Conservation (phyloP, 2,329 filamentous ascomycete genomes). For the Anthostomella pinea region DNA sequence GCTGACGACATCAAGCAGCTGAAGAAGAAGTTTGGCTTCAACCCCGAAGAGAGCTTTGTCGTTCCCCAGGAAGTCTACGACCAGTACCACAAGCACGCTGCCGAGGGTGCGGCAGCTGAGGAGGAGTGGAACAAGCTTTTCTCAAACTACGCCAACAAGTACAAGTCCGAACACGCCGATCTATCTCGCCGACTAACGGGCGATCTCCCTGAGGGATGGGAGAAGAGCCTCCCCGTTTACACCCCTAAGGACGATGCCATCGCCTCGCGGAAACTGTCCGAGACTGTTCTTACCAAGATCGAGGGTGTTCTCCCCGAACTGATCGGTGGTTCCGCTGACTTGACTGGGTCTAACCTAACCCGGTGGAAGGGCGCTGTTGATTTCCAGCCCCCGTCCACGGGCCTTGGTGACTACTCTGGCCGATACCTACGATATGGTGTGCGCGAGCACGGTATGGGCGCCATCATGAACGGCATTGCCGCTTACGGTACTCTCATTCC, state of each 20-base stretch:
- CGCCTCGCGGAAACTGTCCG: slow-evolving; percentile 93
- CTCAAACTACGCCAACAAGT: slow-evolving; percentile 76
- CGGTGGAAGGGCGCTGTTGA: slow-evolving; percentile 96
- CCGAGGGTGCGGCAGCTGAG: slow-evolving; percentile 84
- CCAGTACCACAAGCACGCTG: slow-evolving; percentile 77
- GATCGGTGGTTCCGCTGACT: slow-evolving; percentile 91
- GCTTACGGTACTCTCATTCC: slow-evolving; percentile 95
- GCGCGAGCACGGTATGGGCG: slow-evolving; percentile 88
- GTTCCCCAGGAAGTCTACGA: slow-evolving; percentile 96
- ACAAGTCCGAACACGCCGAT: slow-evolving; percentile 77
- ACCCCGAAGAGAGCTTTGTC: slow-evolving; percentile 88
- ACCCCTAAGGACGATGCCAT: slow-evolving; percentile 79
- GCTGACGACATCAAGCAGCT: slow-evolving; percentile 88
- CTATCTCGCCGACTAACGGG: slow-evolving; percentile 75
- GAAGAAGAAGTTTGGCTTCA: slow-evolving; percentile 94
- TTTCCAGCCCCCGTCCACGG: slow-evolving; percentile 87
- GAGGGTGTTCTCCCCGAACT: slow-evolving; percentile 83
- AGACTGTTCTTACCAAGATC: slow-evolving; percentile 87
- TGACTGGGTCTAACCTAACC: slow-evolving; percentile 98
- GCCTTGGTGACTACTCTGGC: slow-evolving; percentile 84
- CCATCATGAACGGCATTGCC: slow-evolving; percentile 90
- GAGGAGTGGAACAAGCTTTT: slow-evolving; percentile 94
- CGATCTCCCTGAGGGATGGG: slow-evolving; percentile 92
- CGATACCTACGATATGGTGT: slow-evolving; percentile 93
- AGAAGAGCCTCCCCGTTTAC: slow-evolving; percentile 89